Evolutionary conservation across 176 grass and related monocot species (phyloP).

Genomic region (maize (Zea mays)): DNA sequence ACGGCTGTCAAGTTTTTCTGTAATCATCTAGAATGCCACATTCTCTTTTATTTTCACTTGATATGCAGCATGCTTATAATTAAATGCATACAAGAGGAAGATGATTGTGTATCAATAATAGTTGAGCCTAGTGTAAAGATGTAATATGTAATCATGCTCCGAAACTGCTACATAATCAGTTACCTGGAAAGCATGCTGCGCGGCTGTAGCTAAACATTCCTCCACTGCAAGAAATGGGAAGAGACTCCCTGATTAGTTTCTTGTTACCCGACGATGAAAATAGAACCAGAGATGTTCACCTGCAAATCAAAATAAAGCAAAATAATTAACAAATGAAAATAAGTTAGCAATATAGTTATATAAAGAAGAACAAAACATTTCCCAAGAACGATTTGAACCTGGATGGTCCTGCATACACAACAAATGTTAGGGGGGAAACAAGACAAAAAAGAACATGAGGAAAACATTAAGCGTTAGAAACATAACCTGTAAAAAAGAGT

Average conservation of each 20-base stretch:
- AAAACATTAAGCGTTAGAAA: conserved; percentile 42
- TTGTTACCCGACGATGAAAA: background rate
- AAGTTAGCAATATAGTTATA: conserved; percentile 7
- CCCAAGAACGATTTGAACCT: conserved; percentile 49
- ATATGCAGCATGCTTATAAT: background rate
- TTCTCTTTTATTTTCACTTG: background rate
- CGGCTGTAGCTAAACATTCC: background rate
- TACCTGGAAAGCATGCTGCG: conserved; percentile 37
- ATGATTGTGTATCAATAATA: background rate
- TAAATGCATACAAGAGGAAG: background rate
- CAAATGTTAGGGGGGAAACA: conserved; percentile 30
- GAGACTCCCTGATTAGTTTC: background rate
- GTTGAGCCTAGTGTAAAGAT: background rate
- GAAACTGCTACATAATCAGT: conserved; percentile 4
- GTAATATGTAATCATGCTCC: background rate
- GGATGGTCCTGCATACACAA: conserved; percentile 78
- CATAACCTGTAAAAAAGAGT: conserved; percentile 51
- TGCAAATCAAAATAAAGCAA: conserved; percentile 37
- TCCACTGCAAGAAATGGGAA: background rate
- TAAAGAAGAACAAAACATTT: conserved; percentile 31
- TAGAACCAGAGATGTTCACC: conserved; percentile 36
- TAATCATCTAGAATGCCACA: background rate
- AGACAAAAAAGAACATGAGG: conserved; percentile 38
- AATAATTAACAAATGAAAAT: conserved; percentile 30
- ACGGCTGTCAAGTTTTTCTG: background rate